Base-by-base conservation (phyloP, 805 yeast genomes). In the Ogataea nakhonphanomensis region DNA sequence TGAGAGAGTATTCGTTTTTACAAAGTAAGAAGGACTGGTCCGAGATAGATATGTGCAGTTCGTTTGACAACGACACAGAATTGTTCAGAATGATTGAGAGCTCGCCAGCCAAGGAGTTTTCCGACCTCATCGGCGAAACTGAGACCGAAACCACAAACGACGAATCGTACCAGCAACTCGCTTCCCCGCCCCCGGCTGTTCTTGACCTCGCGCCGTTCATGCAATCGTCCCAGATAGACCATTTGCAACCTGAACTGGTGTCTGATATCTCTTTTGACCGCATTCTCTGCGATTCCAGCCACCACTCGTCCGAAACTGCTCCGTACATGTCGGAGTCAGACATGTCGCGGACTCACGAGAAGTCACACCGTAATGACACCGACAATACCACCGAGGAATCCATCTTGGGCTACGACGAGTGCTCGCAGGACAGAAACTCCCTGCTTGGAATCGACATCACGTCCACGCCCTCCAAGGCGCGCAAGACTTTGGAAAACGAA, bases 41-140 rank as follows among this genome's bases (percentile, higher is more conserved):
- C 17, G 34, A 17, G n/a, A 11, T 33, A 4, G 25, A 41, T 7
- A 22, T 38, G 4, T 36, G 48, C 13, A n/a, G 43, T 21, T 50
- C 55, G 10, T 53, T 53, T 46, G 59, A 57, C 2, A 53, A 48
- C 26, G 49, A 49, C 22, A 55, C 46, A 3, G 61, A 55, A 36
- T 25, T 58, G 23, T 50, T 47, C 30, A 33, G 51, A 15, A 52
- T 55, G 22, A 25, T 56, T 10, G 52, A 44, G 3, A 39, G 45
- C 6, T 35, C 50, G n/a, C 41, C 51, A 6, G 14, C 29, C 8
- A 39, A 40, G 17, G 24, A 15, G 24, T 27, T 22, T n/a, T 13
- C 28, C 4, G 26, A 32, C n/a, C n/a, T 12, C 4, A 3, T 29
- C 15, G 14, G 30, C 5, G 34, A 34, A 5, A 31, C 27, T 22